Evolutionary conservation across 495 filamentous ascomycete genomes (phyloP), one percentile per base, ranked within the genome.

Genomic region (Penicillium lagena): DNA sequence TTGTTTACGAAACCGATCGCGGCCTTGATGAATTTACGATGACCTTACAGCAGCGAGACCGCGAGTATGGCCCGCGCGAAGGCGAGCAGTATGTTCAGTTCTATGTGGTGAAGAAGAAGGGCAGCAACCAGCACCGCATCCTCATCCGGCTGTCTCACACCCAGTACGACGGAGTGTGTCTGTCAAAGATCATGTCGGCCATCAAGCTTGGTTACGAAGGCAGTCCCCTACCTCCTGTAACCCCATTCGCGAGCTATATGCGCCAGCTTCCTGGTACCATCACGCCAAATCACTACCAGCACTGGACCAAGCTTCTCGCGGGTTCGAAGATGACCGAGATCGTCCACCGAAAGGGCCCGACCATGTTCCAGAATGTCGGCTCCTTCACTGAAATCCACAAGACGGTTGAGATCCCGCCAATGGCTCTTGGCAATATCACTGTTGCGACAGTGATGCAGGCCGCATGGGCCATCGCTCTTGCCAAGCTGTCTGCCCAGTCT

Each of bases 101-200:
- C 57, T 70, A 78, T 35, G 69, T 82, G 37, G 67, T 83, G 45
- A 70, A 72, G 36, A 68, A 72, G 47, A 72, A 69, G 40, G 56
- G 58, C 7, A 68, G 61, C 11, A 59, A 73, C 32, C 67, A 61
- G 7, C 72, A 78, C 55, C 76, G 73, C n/a, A 80, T 89, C 35
- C 60, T 78, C 43, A 68, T 89, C 39, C 72, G 82, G 5, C 70
- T 88, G 6, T 87, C 82, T 0, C 85, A 89, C 56, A 81, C 85
- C 0, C 85, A 88, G 43, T 89, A 84, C 52, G 85, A 88, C 50
- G 85, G 82, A 31, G 73, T 87, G 1, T 87, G 77, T 52, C 70
- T 89, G 6, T 75, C 83, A 1, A 69, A 69, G 29, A 75, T 87
- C 12, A 71, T 86, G 41, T 51, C 65, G 4, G 77, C 80, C 9